A percentile compares a stretch with the other conserved stretches of the same genome.
phyloP scores from a whole-genome alignment of 2,329 filamentous ascomycete genomes.

The Ceratocystis variospora region DNA sequence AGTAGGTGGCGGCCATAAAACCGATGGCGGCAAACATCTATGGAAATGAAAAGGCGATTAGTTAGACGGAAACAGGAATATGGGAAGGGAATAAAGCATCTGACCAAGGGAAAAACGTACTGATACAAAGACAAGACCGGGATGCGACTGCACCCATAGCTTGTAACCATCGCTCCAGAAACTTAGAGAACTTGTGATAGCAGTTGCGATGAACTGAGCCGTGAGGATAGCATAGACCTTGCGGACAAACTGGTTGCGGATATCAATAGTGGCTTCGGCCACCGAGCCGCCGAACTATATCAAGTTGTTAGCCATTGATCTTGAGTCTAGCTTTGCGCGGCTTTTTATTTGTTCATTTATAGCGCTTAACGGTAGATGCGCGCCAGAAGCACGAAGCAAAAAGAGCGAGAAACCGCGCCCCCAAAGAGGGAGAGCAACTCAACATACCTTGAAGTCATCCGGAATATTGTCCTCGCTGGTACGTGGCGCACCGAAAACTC shows the following conservation, averaged over 20 bases:
- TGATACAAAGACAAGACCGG: constrained; percentile 74
- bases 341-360: no score
- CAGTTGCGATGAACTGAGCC: constrained; percentile 79
- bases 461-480: constrained; percentile 81
- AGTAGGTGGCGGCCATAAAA: constrained; percentile 79
- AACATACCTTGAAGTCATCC: constrained; percentile 80
- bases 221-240: constrained; percentile 98
- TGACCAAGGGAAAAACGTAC: constrained; percentile 30
- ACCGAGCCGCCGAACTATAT: constrained; percentile 77
- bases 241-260: constrained; percentile 90
- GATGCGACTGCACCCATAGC: constrained; percentile 71
- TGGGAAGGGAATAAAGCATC: constrained; percentile 1
- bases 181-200: constrained; percentile 63
- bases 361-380: background rate
- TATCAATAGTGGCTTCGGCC: constrained; percentile 84
- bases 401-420: background rate
- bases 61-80: background rate
- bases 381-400: background rate
- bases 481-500: constrained; percentile 52
- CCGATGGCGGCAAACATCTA: constrained; percentile 53
- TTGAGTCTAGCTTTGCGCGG: background rate
- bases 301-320: background rate
- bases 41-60: constrained; percentile 36
- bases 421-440: background rate
- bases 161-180: constrained; percentile 75